Percentiles rank a stretch among this genome's conserved stretches.
Evolutionary conservation across 208 protist genomes (phyloP).

Genomic region (Leishmania arabica): DNA sequence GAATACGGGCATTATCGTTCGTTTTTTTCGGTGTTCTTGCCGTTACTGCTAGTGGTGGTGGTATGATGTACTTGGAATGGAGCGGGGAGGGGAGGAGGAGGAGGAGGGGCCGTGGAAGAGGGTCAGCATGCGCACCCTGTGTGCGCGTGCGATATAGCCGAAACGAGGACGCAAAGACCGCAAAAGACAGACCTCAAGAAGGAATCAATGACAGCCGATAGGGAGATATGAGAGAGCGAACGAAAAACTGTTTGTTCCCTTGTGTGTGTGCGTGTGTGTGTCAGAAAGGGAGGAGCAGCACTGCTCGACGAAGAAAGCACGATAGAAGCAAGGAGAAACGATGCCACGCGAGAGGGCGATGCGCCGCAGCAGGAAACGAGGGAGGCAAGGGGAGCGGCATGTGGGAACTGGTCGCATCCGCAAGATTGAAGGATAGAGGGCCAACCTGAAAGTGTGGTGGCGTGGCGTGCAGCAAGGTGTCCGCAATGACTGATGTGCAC

Average conservation of each 20-base stretch:
- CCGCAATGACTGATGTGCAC: not conserved
- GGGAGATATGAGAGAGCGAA: not conserved
- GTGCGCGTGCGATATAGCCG: not conserved
- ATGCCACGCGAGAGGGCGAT: not conserved
- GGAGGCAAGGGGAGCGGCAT: not conserved
- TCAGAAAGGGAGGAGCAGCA: not conserved
- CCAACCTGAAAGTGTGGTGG: not conserved
- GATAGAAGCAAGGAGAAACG: not conserved
- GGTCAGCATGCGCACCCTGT: not conserved
- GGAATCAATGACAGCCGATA: not conserved
- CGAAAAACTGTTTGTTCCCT: too few relatives aligned
- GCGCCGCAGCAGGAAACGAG: not conserved
- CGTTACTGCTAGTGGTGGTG: not conserved
- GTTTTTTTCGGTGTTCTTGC: not conserved
- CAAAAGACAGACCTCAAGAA: not conserved
- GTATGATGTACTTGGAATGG: not conserved
- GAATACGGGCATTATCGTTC: slow-evolving; percentile 39
- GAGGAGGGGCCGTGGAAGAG: not conserved
- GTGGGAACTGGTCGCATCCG: not conserved
- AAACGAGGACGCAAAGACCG: not conserved
- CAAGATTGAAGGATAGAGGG: not conserved
- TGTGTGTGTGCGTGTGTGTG: too few relatives aligned
- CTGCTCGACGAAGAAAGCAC: not conserved
- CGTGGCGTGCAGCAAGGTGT: not conserved
- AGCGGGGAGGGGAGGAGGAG: not conserved